Evolutionary conservation across 1,139 yeast genomes (phyloP), one percentile per base, ranked within the genome.

Genomic region (Saccharomycopsis phalli): DNA sequence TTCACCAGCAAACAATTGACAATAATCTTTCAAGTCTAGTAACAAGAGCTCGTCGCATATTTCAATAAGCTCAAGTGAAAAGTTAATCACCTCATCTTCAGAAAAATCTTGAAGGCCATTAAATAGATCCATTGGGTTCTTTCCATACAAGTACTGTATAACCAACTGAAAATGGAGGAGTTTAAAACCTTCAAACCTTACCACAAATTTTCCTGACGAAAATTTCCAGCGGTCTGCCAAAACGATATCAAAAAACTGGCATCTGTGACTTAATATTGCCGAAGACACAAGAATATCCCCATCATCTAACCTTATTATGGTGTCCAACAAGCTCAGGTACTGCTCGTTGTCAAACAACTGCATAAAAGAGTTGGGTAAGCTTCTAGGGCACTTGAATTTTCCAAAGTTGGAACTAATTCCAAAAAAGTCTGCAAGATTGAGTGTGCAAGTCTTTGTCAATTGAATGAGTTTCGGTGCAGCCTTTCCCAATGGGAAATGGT

Each of bases 41-140:
- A 86, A 54, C 47, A 82, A 56, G 13, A 86, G 56, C 49, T 78
- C 80, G 51, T 84, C 91, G 1, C 86, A 63, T 3, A 76, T 58
- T 38, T 72, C 76, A 45, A 82, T 63, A 35, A 83, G 56, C 13
- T 78, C 82, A 23, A 86, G 58, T 3, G 77, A 59, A 26, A 66
- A 59, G 42, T 73, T 72, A 6, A 82, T 65, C 47, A 76, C 76
- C 1, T 68, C 71, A 23, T 65, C 63, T 0, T 55, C 52, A 7
- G 61, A 40, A 0, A 51, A 50, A 4, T 44, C 50, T 3, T 51
- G 50, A 16, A 63, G 50, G 1, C 51, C 55, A 34, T 71, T 69
- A 49, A 82, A 71, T 3, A 81, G 48, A 1, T 60, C 55, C 16
- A 56, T 50, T 42, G 66, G 68, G 33, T 62, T 62, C 35, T 59